These are phyloP conservation scores for Waltiozyma solani DNA, from an alignment of 1,139 yeast species.

Conservation along the genomic window DNA sequence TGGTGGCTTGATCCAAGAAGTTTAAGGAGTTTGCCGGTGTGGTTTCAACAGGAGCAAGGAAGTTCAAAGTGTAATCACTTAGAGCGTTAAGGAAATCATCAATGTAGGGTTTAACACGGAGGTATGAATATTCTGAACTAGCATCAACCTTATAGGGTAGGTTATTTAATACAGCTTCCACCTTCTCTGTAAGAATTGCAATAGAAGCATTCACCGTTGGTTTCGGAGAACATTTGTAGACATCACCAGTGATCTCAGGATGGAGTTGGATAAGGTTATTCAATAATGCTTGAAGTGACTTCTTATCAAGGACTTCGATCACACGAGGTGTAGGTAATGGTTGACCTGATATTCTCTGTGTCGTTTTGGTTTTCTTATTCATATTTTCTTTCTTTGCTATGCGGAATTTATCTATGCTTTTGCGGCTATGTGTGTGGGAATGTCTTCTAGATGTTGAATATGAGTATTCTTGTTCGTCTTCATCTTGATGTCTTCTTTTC, in stretches of 20 bases:
- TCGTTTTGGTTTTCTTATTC: slow-evolving; percentile 8
- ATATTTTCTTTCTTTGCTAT: slow-evolving; percentile 9
- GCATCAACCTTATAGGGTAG: slow-evolving; percentile 72
- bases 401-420: slow-evolving; percentile 8
- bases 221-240: slow-evolving; percentile 45
- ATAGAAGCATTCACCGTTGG: slow-evolving; percentile 47
- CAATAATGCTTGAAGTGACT: slow-evolving; percentile 43
- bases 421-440: slow-evolving; percentile 2
- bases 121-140: slow-evolving; percentile 77
- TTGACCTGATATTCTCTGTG: slow-evolving; percentile 20
- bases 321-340: slow-evolving; percentile 49
- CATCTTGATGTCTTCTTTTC: slow-evolving; percentile 14
- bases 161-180: slow-evolving; percentile 34
- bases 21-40: slow-evolving; percentile 46
- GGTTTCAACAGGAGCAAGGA: slow-evolving; percentile 68
- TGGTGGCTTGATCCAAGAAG: slow-evolving; percentile 60
- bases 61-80: slow-evolving; percentile 70
- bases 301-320: slow-evolving; percentile 56
- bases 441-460: slow-evolving; percentile 7
- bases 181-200: slow-evolving; percentile 37
- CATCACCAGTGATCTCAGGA: slow-evolving; percentile 50
- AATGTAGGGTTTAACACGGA: slow-evolving; percentile 65
- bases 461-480: slow-evolving; percentile 7
- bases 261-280: slow-evolving; percentile 42
- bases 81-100: slow-evolving; percentile 71